Conservation (phyloP, 108 stramenopile species). For the Fragilaria radians region DNA sequence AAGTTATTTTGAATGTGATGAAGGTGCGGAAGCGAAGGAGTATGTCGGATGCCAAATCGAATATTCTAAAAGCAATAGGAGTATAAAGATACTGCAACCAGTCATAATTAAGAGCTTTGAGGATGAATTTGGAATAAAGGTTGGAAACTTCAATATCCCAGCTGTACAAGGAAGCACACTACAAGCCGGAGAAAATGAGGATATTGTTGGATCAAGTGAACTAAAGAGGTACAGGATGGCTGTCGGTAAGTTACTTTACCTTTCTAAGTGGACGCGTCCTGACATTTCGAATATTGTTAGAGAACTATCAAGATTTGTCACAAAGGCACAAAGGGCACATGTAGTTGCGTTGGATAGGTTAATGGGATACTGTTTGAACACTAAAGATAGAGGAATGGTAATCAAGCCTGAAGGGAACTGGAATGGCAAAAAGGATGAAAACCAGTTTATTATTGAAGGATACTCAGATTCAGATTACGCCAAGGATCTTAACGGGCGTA, state of each 20-base stretch:
- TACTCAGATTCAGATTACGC: background rate
- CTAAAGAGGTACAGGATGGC: too few species aligned
- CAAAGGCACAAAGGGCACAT: conserved; percentile 2
- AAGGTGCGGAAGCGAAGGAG: conserved; percentile 17
- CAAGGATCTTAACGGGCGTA: too few species aligned
- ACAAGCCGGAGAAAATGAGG: too few species aligned
- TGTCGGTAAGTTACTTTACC: too few species aligned
- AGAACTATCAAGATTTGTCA: too few species aligned
- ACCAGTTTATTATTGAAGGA: background rate
- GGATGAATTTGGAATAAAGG: too few species aligned
- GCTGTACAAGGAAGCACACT: too few species aligned
- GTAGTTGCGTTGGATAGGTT: conserved; percentile 7
- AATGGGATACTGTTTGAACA: conserved; percentile 15
- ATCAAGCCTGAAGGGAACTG: conserved; percentile 14
- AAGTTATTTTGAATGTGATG: conserved; percentile 19
- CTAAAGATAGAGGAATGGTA: too few species aligned
- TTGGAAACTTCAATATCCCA: too few species aligned
- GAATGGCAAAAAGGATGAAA: conserved; percentile 17
- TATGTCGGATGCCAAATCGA: conserved; percentile 38
- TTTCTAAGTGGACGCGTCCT: conserved; percentile 5
- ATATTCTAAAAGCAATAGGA: background rate
- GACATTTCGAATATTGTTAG: conserved; percentile 1
- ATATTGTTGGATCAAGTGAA: too few species aligned
- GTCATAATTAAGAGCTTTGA: conserved; percentile 35
- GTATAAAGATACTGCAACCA: conserved; percentile 29